A percentile compares a stretch with the other conserved stretches of the same genome.
phyloP scores from a whole-genome alignment of 805 yeast genomes.

The Candida piceae region DNA sequence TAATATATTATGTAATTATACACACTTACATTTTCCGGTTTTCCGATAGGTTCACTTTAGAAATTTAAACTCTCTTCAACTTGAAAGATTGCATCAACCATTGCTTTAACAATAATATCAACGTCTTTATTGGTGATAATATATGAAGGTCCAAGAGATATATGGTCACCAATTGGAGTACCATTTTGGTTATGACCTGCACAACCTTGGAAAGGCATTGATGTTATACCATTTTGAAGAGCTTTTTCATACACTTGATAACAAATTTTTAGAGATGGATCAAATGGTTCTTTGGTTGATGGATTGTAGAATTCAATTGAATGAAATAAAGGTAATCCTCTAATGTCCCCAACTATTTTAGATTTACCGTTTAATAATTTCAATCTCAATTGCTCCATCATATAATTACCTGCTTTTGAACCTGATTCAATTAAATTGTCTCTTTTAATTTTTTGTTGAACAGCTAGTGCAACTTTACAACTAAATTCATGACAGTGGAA shows the following conservation, averaged over 20 bases:
- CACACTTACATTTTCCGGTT: too few species aligned
- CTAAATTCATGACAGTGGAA: constrained; percentile 45
- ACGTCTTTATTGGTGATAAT: constrained; percentile 38
- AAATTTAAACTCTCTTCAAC: too few species aligned
- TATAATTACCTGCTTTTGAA: constrained; percentile 36
- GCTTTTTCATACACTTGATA: constrained; percentile 30
- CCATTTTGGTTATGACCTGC: constrained; percentile 26
- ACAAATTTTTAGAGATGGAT: constrained; percentile 32
- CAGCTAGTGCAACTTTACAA: constrained; percentile 42
- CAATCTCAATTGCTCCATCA: constrained; percentile 35
- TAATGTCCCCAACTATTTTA: constrained; percentile 49
- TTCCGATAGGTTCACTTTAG: too few species aligned
- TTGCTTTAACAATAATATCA: constrained; percentile 26
- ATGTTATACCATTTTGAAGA: constrained; percentile 41
- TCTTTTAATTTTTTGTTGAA: constrained; percentile 37
- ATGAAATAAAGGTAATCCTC: constrained; percentile 62
- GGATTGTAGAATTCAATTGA: constrained; percentile 50
- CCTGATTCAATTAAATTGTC: constrained; percentile 36
- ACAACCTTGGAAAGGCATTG: constrained; percentile 43
- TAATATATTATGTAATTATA: too few species aligned
- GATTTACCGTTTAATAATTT: constrained; percentile 31
- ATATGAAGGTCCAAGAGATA: constrained; percentile 45
- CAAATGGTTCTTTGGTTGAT: constrained; percentile 45
- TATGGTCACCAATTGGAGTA: constrained; percentile 36
- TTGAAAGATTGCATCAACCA: too few species aligned